Evolutionary conservation across 1,139 yeast species (phyloP), one percentile per base, ranked within the genome.

Genomic region (Taphrina flavorubra): DNA sequence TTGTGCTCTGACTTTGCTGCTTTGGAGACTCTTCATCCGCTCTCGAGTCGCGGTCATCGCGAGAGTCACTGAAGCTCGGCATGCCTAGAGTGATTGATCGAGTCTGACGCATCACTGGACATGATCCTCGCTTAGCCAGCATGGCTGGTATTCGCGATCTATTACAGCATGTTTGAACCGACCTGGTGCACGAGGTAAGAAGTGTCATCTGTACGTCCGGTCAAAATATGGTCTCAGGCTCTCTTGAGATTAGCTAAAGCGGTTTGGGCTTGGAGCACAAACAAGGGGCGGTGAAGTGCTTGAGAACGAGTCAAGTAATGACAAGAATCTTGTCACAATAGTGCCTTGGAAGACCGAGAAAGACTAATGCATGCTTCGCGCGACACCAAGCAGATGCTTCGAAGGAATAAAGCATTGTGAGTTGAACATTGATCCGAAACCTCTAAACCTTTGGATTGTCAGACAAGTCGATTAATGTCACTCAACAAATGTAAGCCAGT

Each of bases 1-100:
- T 18, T 31, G 59, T 55, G 34, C 51, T 34, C 25, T 56, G 51
- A 36, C 31, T 7, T 18, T 36, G 57, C 57, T 39, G 47, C 10
- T 51, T 53, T 20, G 31, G 46, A 11, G 18, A 16, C 31, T 55
- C 56, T 25, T 14, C 13, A 13, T 36, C 20, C 7, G 66, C 7
- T 16, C n/a, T 20, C 14, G 42, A 20, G 20, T 53, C 67, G 20
- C 40, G 39, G 10, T 53, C 56, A 13, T 63, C 61, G 8, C 46
- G 34, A 8, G 60, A 20, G 16, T 57, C 61, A 7, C 61, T n/a
- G 25, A 53, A 53, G 18, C 59, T 46, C 37, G 67, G 67, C 46
- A 63, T 56, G n/a, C 67, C 67, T 18, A 63, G 36, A 11, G 67
- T 63, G 31, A 63, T 63, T 37, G 25, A 6, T 6, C 66, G 66